Evolutionary conservation across 148 eudicot genomes (phyloP).

Genomic region (Dianthus caryophyllus): DNA sequence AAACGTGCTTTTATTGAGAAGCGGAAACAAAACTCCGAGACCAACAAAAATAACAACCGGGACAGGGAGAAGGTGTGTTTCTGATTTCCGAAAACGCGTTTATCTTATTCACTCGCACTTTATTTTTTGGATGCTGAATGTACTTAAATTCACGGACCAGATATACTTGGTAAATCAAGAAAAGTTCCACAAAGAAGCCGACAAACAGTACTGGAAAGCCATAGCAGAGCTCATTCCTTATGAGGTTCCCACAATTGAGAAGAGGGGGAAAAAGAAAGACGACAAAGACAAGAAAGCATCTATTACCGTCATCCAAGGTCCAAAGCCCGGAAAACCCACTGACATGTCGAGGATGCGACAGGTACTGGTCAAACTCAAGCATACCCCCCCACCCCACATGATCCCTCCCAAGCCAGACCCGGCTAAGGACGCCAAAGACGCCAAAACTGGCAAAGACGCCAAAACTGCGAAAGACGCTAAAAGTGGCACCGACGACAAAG

Average conservation of each 20-base stretch:
- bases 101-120: neutral
- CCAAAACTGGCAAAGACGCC: conserved; percentile 30
- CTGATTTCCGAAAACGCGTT: neutral
- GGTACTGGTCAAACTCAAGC: conserved; percentile 73
- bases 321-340: conserved; percentile 97
- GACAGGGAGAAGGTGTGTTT: conserved; percentile 74
- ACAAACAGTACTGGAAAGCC: conserved; percentile 88
- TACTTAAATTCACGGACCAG: conserved; percentile 29
- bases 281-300: conserved; percentile 77
- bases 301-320: conserved; percentile 78
- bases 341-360: conserved; percentile 91
- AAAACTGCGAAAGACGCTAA: conserved; percentile 29
- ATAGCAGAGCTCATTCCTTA: conserved; percentile 83
- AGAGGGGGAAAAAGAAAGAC: conserved; percentile 79
- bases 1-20: conserved; percentile 76
- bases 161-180: conserved; percentile 62
- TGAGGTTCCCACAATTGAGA: conserved; percentile 84
- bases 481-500: conserved; percentile 29
- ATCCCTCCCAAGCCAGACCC: conserved; percentile 73
- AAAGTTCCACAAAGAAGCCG: conserved; percentile 85
- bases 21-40: conserved; percentile 70
- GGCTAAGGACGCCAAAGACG: conserved; percentile 52
- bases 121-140: neutral
- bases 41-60: conserved; percentile 71
- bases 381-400: conserved; percentile 96